Evolutionary conservation across 306 rosid species (phyloP), one percentile per base, ranked within the genome.

Genomic region (Gleditsia sinensis): DNA sequence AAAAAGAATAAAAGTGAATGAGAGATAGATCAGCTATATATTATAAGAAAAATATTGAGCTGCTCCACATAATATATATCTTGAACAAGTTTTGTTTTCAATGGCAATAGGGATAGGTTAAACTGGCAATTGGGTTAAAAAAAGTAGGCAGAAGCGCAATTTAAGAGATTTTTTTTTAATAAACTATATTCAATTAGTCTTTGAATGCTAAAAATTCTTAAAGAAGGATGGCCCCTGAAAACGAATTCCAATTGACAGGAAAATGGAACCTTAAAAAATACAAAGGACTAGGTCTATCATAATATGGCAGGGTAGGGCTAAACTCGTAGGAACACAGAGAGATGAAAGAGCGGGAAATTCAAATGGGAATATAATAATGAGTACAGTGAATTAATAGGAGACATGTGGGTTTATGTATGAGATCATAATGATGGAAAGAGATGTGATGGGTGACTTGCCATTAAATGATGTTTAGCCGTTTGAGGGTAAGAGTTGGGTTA

Each of bases 311-410:
- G n/a, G n/a, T n/a, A n/a, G n/a, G n/a, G n/a, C n/a, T n/a, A n/a
- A n/a, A n/a, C n/a, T n/a, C n/a, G n/a, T n/a, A n/a, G n/a, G 20
- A 74, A 43, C 45, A 19, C 6, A 50, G 21, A 54, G 25, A 58
- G 69, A n/a, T n/a, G n/a, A 67, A 36, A 8, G 83, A 76, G 91
- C 87, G 90, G 86, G 86, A 85, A 85, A 69, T 90, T 87, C 87
- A 90, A 90, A 86, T 50, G 69, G 0, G 9, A 37, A 39, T 12
- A 3, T 6, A 68, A 62, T 46, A 55, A 23, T 9, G 42, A 17
- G 36, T 53, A 25, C 32, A 69, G 42, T 75, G 42, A 60, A 66
- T 45, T 9, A 80, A 72, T 83, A 63, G 28, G 58, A 76, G 78
- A 19, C 75, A 61, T 80, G 60, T 75, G 69, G 67, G 57, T 79